Percentiles rank a stretch among this genome's conserved stretches.
Conservation (phyloP, 2,329 filamentous ascomycete species). For the Chaetoscypha palmicola region DNA sequence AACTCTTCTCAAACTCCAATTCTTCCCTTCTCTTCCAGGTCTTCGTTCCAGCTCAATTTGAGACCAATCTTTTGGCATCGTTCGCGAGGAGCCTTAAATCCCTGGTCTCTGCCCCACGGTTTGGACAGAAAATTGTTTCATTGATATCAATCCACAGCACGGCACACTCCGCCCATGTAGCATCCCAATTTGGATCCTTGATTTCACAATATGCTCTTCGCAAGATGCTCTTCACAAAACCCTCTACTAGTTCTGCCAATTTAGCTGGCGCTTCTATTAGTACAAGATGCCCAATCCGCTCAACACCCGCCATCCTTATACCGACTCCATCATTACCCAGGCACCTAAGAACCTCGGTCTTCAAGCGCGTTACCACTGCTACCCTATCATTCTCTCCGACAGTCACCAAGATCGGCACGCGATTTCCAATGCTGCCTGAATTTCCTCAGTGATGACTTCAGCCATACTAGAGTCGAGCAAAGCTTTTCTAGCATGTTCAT, state of each 20-base stretch:
- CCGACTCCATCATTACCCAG: conserved; percentile 8
- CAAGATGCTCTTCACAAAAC: conserved; percentile 6
- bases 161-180: no score
- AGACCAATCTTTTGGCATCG: no score
- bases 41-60: no score
- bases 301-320: conserved; percentile 14
- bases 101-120: no score
- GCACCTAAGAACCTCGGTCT: conserved; percentile 20
- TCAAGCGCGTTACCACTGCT: conserved; percentile 30
- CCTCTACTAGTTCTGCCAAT: conserved; percentile 7
- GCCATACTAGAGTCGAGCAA: conserved; percentile 33
- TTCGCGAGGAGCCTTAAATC: no score
- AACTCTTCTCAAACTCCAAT: no score
- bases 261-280: conserved; percentile 13
- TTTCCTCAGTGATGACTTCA: conserved; percentile 28
- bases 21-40: no score
- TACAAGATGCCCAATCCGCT: conserved; percentile 14
- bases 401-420: conserved; percentile 24
- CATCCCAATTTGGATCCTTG: no score
- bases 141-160: no score
- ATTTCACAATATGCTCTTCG: no score
- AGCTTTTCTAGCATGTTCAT: conserved; percentile 28
- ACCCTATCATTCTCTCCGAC: conserved; percentile 31
- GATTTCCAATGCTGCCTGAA: conserved; percentile 12
- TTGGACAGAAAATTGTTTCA: no score